Base-by-base conservation (phyloP, 768 basidiomycete species). In the Psilocybe sp. region DNA sequence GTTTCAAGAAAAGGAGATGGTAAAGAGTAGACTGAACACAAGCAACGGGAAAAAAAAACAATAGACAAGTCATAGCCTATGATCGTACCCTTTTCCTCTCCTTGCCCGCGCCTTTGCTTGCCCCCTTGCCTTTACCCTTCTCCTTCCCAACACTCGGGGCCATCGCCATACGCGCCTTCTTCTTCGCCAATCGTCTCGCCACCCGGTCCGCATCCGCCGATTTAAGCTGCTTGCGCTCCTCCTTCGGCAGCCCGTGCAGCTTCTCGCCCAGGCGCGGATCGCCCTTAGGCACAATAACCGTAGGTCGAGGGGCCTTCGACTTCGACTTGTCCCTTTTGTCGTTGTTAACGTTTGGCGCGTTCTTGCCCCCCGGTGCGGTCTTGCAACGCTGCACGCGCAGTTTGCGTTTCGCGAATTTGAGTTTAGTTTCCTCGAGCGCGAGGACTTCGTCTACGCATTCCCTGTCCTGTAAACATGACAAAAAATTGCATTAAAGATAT, bases 321-420 rank as follows among this genome's bases (percentile, higher is more conserved):
- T 47, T 46, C 37, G 58, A 23, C 48, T 42, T 23, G 51, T 46
- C 18, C 28, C 51, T 40, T 7, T 28, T 28, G 23, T 28, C 23
- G 23, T 28, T 28, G 23, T 28, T 28, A 7, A 28, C 23, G 7
- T 28, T 28, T 3, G 23, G 23, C 23, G 23, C 23, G 7, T 28
- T 28, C 53, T 63, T 66, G 38, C 63, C 61, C 16, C 80, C 73
- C 15, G 80, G 71, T 18, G 82, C 44, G n/a, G 82, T 84, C 65
- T 92, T 96, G 73, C 93, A 98, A 34, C 89, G 82, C 62, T 98
- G 89, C 3, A 98, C 83, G 16, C 96, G 87, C 3, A 98, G 76
- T 60, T 87, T 92, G 56, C 93, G 90, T 66, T 96, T 97, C 14
- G 91, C 92, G 62, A 98, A 92, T 64, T 89, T 92, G 64, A 98